A percentile compares a stretch with the other conserved stretches of the same genome.
Evolutionary conservation across 306 rosid genomes (phyloP).

Genomic region (Sindora glabra): DNA sequence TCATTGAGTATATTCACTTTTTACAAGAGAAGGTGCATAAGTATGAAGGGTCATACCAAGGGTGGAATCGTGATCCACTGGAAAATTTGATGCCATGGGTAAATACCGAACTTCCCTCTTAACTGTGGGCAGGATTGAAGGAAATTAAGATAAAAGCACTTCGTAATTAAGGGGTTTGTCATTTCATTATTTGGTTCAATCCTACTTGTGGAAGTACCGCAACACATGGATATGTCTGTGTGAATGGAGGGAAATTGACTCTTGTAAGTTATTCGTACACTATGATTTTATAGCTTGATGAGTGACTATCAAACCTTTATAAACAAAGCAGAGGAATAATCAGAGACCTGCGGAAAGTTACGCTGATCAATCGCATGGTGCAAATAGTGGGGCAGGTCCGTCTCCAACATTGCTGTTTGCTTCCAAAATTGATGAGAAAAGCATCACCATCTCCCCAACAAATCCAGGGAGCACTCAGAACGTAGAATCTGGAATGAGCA

Average conservation of each 20-base stretch:
- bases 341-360: constrained; percentile 50
- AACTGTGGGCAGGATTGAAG: no score
- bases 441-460: constrained; percentile 33
- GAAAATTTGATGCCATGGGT: constrained; percentile 72
- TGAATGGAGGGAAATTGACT: no score
- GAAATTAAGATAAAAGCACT: no score
- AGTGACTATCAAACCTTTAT: constrained; percentile 12
- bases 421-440: constrained; percentile 53
- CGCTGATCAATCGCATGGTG: constrained; percentile 47
- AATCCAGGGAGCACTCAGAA: constrained; percentile 41
- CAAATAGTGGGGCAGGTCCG: constrained; percentile 43
- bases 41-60: constrained; percentile 71
- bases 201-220: no score
- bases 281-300: neutral
- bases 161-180: no score
- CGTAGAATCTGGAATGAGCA: constrained; percentile 50
- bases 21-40: constrained; percentile 82
- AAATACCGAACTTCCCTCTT: constrained; percentile 22
- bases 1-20: constrained; percentile 85
- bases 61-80: constrained; percentile 68
- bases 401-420: constrained; percentile 60
- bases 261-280: no score
- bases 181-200: no score
- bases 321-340: constrained; percentile 55
- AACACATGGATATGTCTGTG: no score